Evolutionary conservation across 495 filamentous ascomycete genomes (phyloP), one percentile per base, ranked within the genome.

Genomic region (Aspergillus leporis): DNA sequence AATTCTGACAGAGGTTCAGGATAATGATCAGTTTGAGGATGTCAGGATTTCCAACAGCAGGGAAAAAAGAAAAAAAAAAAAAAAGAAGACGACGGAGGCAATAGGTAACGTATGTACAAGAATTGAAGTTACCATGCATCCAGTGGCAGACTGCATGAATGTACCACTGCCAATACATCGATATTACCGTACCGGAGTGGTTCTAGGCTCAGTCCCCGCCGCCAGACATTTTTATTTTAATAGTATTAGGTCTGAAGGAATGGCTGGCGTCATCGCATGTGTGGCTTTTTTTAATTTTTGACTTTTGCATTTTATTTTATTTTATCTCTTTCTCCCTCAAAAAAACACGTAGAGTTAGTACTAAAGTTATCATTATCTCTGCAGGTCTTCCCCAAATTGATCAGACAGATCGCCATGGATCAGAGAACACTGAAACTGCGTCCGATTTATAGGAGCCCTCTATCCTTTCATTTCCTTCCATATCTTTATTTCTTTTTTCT

Each of bases 261-360:
- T 25, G 50, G 57, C 50, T 59, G 49, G 49, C 50, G 57, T 59
- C 57, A 53, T 59, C 40, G 57, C 34, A 45, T 58, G 34, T 52
- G 36, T 40, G 36, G 28, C 31, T 36, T 34, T 47, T 49, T 40
- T 32, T 32, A 18, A 4, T 28, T 28, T 25, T 25, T 25, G 8
- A 13, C 16, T n/a, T 38, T 47, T 22, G n/a, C 19, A 19, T 34
- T 34, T 36, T n/a, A 4, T 56, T 46, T 48, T 18, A 14, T 38
- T 25, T 49, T 38, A n/a, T 51, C 28, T 49, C 23, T 50, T 22
- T 13, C 13, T 9, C 6, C 13, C 18, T 16, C 22, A 28, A 28
- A 28, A 28, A 28, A 28, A 28, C n/a, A n/a, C 25, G 25, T 28
- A 28, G 25, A 28, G 25, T n/a, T 6, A 28, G 25, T 6, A 28